A percentile compares a stretch with the other conserved stretches of the same genome.
Conservation (phyloP, 768 basidiomycete genomes). For the Hemileccinum impolitum region DNA sequence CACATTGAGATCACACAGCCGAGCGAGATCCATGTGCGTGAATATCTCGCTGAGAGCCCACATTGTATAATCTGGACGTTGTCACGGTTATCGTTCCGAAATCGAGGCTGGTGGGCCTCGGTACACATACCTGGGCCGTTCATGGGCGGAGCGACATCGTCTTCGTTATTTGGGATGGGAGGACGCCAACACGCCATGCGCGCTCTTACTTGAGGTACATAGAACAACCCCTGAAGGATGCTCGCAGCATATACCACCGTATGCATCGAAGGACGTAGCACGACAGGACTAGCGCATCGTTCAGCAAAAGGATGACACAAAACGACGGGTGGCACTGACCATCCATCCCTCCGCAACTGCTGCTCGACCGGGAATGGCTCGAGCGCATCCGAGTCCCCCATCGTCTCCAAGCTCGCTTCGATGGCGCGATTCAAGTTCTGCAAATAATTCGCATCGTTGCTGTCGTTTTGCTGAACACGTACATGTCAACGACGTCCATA, state of each 20-base stretch:
- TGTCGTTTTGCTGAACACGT: conserved; percentile 30
- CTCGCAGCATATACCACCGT: conserved; percentile 57
- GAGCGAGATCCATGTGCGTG: conserved; percentile 65
- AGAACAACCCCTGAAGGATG: conserved; percentile 53
- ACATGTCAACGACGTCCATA: neutral
- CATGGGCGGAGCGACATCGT: conserved; percentile 25
- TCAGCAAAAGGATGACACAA: conserved; percentile 1
- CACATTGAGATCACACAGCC: conserved; percentile 53
- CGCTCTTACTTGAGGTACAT: conserved; percentile 65
- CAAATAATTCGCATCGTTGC: conserved; percentile 49
- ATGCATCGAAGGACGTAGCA: conserved; percentile 55
- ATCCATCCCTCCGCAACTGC: conserved; percentile 51
- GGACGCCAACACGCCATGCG: conserved; percentile 39
- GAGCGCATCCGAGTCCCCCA: conserved; percentile 47
- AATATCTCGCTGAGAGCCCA: conserved; percentile 65
- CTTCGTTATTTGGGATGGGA: conserved; percentile 11
- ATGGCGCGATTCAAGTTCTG: conserved; percentile 67
- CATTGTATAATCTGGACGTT: conserved; percentile 43
- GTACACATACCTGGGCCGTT: conserved; percentile 37
- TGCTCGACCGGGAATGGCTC: conserved; percentile 53
- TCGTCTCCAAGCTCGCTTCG: conserved; percentile 58
- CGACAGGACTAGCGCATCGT: conserved; percentile 53
- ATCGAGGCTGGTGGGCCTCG: conserved; percentile 1
- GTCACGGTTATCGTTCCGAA: neutral
- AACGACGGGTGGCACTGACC: conserved; percentile 39